Base-by-base conservation (phyloP, 192 early-diverging fungal species). In the Lobosporangium transversale region DNA sequence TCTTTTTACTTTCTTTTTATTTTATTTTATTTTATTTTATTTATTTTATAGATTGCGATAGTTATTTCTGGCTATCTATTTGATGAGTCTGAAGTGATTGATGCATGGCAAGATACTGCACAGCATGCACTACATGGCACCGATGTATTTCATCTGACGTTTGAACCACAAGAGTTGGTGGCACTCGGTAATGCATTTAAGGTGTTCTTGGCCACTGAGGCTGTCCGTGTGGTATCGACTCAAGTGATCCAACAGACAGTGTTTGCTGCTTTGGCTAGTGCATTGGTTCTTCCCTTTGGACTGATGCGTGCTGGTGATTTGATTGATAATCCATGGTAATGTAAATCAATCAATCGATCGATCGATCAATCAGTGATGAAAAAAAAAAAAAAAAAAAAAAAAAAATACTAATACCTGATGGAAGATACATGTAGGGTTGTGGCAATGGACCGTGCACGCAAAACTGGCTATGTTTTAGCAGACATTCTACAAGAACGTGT, bases 251-350 rank as follows among this genome's bases (percentile, higher is more conserved):
- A 76, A 31, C 71, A 80, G 26, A 88, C 87, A 1, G 87, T 83
- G 20, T 81, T 88, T 55, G 71, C 75, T 26, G 78, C 83, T 10
- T 79, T 85, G 67, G 81, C 82, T 23, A 81, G 67, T 49, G 85
- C 87, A 17, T 61, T 88, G 7, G 74, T 82, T 9, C 43, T 88
- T 14, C 87, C 87, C 1, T 74, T 80, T 4, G 76, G 74, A 37
- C 57, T 88, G 11, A 67, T 88, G 60, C 83, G 85, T 33, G 79
- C 83, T 2, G 80, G 79, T 30, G 85, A 88, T 62, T 54, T 88
- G 18, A 88, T 88, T 59, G 85, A 86, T 53, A 85, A 88, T 53
- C 87, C 87, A 24, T 88, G 87, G 87, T 79, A 82, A 40, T 58
- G 12, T 40, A 53, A 4, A 42, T 50, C n/a, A n/a, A 58, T n/a